Evolutionary conservation across 768 basidiomycete genomes (phyloP), one percentile per base, ranked within the genome.

Genomic region (Pleurotus ostreatus): DNA sequence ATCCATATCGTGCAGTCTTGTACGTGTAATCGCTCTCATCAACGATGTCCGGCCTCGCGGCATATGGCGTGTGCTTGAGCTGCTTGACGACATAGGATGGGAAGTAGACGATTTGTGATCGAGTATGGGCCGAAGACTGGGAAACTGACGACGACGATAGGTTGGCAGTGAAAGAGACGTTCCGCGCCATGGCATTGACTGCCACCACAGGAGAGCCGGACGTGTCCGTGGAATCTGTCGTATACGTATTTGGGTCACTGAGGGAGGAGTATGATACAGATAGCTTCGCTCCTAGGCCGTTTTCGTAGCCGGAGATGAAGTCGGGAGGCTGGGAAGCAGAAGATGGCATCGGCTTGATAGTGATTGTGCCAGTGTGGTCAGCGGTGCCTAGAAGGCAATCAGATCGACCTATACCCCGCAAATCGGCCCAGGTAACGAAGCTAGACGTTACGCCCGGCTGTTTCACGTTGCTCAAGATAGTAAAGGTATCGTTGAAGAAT

Each of bases 11-110:
- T 26, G 58, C 58, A 45, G 56, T 59, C 18, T 49, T 41, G 46
- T 59, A 59, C 1, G 40, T 46, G 46, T 59, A 59, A n/a, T 56
- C 46, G n/a, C 45, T 59, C 41, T 59, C 39, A 47, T 59, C 58
- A 5, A 48, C 15, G 3, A 59, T 37, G 22, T 23, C 43, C 18
- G 58, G 18, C 13, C 44, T 40, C 11, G 49, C 55, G 4, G 58
- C 47, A 37, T 56, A 59, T 5, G 58, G 58, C 7, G 58, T 52
- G 49, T 55, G 41, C 18, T 34, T 44, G 43, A 59, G 55, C 18
- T 56, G 16, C 48, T 59, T 59, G 15, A 59, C 58, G 16, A 59
- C 58, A 47, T 41, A 59, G 1, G 58, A 56, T 4, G 58, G 58
- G 48, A 59, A 59, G 55, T 59, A 59, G 8, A 59, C 58, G 38